A percentile compares a stretch with the other conserved stretches of the same genome.
Conservation (phyloP, 306 rosid genomes). For the Neltuma alba region DNA sequence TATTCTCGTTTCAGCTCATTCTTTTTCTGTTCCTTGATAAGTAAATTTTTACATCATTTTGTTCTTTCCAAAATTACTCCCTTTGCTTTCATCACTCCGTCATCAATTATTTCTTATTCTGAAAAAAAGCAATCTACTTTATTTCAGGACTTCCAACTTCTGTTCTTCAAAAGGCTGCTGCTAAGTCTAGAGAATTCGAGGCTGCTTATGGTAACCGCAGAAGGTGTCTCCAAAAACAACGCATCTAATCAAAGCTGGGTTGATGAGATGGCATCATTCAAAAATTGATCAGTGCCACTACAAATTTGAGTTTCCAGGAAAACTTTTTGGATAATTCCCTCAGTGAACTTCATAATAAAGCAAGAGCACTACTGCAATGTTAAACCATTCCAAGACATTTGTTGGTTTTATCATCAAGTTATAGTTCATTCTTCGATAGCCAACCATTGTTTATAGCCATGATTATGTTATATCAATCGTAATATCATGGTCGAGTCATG, state of each 20-base stretch:
- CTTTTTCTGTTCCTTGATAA: background rate
- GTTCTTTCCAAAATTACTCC: background rate
- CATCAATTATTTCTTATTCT: background rate
- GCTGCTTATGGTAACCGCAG: conserved; percentile 64
- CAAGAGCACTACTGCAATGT: conserved; percentile 36
- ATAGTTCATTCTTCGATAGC: background rate
- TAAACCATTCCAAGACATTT: background rate
- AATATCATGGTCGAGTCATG: background rate
- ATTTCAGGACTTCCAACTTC: conserved; percentile 63
- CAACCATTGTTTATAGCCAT: background rate
- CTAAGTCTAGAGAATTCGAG: conserved; percentile 85
- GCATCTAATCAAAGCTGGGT: conserved; percentile 35
- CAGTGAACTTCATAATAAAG: conserved; percentile 48
- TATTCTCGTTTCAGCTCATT: background rate
- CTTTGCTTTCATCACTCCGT: background rate
- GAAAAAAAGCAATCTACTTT: background rate
- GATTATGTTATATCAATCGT: conserved; percentile 23
- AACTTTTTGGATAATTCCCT: conserved; percentile 29
- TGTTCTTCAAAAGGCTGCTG: conserved; percentile 74
- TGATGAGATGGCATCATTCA: conserved; percentile 41
- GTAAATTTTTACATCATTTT: background rate
- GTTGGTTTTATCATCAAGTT: background rate
- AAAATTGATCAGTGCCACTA: conserved; percentile 32
- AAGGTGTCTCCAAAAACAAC: conserved; percentile 32
- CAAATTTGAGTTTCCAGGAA: conserved; percentile 36